phyloP scores from a whole-genome alignment of 2,329 filamentous ascomycete genomes.

The Pseudocercospora macadamiae region DNA sequence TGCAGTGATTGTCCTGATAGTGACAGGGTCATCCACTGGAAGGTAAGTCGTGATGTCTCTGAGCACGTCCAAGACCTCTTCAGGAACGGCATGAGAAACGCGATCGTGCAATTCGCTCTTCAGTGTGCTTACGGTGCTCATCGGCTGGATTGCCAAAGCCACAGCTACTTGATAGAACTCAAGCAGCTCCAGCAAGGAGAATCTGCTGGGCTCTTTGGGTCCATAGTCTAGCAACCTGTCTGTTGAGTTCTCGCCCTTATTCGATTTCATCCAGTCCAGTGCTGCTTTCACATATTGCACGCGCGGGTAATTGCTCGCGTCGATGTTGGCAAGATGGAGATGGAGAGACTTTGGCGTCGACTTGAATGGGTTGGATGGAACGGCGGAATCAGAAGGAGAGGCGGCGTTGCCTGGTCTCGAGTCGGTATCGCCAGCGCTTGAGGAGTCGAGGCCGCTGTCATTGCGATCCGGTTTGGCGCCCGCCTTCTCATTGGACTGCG shows the following conservation, averaged over 20 bases:
- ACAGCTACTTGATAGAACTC: conserved; percentile 8
- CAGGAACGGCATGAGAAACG: not conserved
- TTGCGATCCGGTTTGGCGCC: no score
- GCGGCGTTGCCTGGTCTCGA: no score
- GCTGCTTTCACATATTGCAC: not conserved
- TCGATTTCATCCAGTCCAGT: conserved; percentile 13
- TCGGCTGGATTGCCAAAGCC: not conserved
- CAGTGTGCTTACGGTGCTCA: not conserved
- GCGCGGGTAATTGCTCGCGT: conserved; percentile 1
- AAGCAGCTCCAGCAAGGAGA: not conserved
- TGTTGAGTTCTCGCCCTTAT: not conserved
- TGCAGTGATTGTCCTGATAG: conserved; percentile 4
- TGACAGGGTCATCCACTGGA: conserved; percentile 1
- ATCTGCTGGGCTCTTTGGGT: not conserved
- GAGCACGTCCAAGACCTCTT: not conserved
- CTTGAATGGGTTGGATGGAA: no score
- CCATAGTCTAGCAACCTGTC: not conserved
- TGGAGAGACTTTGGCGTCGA: not conserved
- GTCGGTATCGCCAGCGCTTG: no score
- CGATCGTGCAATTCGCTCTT: not conserved
- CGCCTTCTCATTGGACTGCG: not conserved
- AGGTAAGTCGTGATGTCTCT: not conserved
- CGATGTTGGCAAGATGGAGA: not conserved
- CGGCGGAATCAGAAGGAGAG: no score
- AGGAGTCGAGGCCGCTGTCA: no score